Evolutionary conservation across 768 basidiomycete species (phyloP), one percentile per base, ranked within the genome.

Genomic region (Russula griseocarnosa): DNA sequence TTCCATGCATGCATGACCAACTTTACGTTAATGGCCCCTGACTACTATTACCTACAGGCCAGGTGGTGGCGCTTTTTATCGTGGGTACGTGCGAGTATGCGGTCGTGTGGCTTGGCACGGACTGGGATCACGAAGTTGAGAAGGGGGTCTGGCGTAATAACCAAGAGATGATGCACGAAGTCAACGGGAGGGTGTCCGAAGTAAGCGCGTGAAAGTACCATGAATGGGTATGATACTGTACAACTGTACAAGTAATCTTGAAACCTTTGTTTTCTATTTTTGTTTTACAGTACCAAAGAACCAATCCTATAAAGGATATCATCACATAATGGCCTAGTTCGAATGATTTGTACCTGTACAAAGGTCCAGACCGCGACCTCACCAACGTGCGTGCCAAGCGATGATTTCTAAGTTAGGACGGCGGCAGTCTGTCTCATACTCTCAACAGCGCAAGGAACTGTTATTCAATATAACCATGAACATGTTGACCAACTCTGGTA

Each of bases 61-160:
- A 90, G 72, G 87, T 88, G 34, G 76, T 89, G 26, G 89, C 84
- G 0, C 75, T 92, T 6, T 87, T 88, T 69, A 78, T 83, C 3
- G 86, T 90, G n/a, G 88, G 86, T 0, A 66, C 86, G 16, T 80
- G 84, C 24, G 88, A 89, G 73, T 88, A 88, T 61, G 73, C 70
- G 6, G 83, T 84, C 10, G 84, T 90, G 8, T 82, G 81, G 76
- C 72, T 80, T 20, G 78, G 78, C 0, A 83, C 81, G 14, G 69
- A 81, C 59, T 83, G 81, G 81, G 76, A 81, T 28, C 70, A 73
- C 30, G 81, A 82, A 64, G 69, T 83, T 18, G 68, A 68, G 59
- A 77, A 74, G 57, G 79, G 80, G 0, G 71, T 79, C 1, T 63
- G 67, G 40, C 71, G 79, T 36, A 78, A 78, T 61, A 58, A 58